A percentile compares a stretch with the other conserved stretches of the same genome.
Evolutionary conservation across 2,329 filamentous ascomycete species (phyloP).

Genomic region (Colletotrichum salicis): DNA sequence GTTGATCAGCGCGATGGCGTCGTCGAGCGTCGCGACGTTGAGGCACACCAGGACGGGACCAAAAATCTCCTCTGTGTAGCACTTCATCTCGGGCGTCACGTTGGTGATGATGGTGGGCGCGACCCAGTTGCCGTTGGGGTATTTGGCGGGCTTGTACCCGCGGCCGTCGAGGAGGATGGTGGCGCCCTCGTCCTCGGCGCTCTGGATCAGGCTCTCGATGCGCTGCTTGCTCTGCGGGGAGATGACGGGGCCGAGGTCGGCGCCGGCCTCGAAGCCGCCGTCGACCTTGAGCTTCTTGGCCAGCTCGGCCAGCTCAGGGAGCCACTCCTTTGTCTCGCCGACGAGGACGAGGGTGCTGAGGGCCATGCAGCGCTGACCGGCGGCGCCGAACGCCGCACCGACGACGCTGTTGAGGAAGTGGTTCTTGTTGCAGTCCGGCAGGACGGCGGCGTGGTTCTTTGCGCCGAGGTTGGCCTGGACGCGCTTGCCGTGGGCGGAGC

Average conservation of each 20-base stretch:
- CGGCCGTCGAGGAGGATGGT: slow-evolving; percentile 85
- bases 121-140: slow-evolving; percentile 87
- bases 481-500: slow-evolving; percentile 86
- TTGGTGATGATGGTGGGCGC: slow-evolving; percentile 85
- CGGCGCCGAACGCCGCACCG: slow-evolving; percentile 85
- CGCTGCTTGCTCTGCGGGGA: slow-evolving; percentile 81
- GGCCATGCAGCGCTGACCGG: slow-evolving; percentile 88
- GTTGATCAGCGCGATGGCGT: slow-evolving; percentile 85
- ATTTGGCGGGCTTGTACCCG: slow-evolving; percentile 78
- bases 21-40: slow-evolving; percentile 80
- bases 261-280: slow-evolving; percentile 82
- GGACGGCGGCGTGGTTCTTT: slow-evolving; percentile 87
- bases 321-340: slow-evolving; percentile 86
- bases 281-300: slow-evolving; percentile 79
- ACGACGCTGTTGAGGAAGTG: slow-evolving; percentile 86
- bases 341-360: slow-evolving; percentile 85
- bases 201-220: slow-evolving; percentile 80
- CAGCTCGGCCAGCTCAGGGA: slow-evolving; percentile 79
- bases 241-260: slow-evolving; percentile 86
- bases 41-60: slow-evolving; percentile 86
- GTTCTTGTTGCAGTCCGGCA: slow-evolving; percentile 91
- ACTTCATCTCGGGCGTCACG: slow-evolving; percentile 83
- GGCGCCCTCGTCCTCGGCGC: slow-evolving; percentile 82
- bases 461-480: slow-evolving; percentile 89
- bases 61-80: slow-evolving; percentile 88